phyloP scores from a whole-genome alignment of 73 alveolate genomes.

The Durusdinium trenchii region DNA sequence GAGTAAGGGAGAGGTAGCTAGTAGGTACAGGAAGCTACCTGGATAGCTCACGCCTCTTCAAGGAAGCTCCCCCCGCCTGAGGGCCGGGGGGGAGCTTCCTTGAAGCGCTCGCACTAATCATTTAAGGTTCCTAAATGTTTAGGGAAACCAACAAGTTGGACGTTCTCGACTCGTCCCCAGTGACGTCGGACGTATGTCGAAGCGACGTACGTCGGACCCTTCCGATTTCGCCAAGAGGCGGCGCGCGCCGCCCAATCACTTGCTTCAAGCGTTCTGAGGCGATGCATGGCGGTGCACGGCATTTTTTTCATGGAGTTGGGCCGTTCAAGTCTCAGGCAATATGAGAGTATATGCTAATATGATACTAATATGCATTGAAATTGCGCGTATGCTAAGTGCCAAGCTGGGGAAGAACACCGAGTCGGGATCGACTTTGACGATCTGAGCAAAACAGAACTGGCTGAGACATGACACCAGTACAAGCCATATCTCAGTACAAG shows the following conservation, averaged over 20 bases:
- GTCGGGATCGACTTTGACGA: slow-evolving; percentile 89
- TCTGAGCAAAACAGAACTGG: not conserved
- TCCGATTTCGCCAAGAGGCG: slow-evolving; percentile 63
- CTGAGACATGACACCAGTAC: not conserved
- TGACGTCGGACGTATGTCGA: no score
- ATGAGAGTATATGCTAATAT: not conserved
- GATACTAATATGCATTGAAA: not conserved
- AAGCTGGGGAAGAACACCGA: slow-evolving; percentile 85
- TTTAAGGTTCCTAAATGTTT: no score
- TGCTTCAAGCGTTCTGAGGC: slow-evolving; percentile 86
- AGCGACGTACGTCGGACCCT: no score
- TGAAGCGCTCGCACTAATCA: no score
- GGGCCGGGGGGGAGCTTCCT: no score
- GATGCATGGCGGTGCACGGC: not conserved
- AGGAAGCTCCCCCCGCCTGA: no score
- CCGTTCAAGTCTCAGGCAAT: not conserved
- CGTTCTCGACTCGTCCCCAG: no score
- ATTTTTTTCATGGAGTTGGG: not conserved
- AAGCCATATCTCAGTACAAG: not conserved
- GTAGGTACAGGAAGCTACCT: no score
- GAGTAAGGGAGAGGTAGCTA: no score
- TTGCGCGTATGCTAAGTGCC: not conserved
- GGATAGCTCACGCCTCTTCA: no score
- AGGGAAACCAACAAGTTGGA: no score
- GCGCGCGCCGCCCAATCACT: slow-evolving; percentile 86